A percentile compares a stretch with the other conserved stretches of the same genome.
These are phyloP conservation scores for Wallemia ichthyophaga DNA, from an alignment of 1,284 basidiomycete genomes.

Conservation along the genomic window DNA sequence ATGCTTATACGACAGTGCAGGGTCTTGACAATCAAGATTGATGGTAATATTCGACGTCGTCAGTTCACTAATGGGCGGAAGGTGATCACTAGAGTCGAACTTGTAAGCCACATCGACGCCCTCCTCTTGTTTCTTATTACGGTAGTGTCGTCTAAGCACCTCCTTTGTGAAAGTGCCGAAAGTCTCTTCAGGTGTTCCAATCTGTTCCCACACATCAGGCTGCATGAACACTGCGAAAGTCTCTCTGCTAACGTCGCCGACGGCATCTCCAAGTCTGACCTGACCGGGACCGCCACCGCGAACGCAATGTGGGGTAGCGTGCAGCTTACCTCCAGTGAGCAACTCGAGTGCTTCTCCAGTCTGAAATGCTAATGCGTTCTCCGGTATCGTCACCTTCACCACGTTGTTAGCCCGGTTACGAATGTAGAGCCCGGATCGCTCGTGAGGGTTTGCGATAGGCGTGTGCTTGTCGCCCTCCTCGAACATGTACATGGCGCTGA, in stretches of 20 bases:
- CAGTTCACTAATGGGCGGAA: neutral
- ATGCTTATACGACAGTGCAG: neutral
- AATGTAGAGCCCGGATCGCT: slow-evolving; percentile 49
- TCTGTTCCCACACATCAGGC: slow-evolving; percentile 44
- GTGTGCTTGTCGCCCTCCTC: slow-evolving; percentile 39
- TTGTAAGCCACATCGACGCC: neutral
- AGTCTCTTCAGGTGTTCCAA: slow-evolving; percentile 32
- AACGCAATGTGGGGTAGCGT: slow-evolving; percentile 34
- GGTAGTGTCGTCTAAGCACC: slow-evolving; percentile 50
- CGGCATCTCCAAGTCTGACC: neutral
- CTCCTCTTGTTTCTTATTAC: slow-evolving; percentile 2
- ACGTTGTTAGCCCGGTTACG: slow-evolving; percentile 41
- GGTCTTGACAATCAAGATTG: neutral
- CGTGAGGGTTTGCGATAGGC: slow-evolving; percentile 13
- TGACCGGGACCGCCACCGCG: slow-evolving; percentile 13
- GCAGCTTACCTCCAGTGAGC: slow-evolving; percentile 32
- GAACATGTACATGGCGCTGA: slow-evolving; percentile 4
- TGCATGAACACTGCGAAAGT: slow-evolving; percentile 54
- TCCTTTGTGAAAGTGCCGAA: slow-evolving; percentile 68
- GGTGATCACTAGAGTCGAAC: neutral
- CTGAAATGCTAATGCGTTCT: slow-evolving; percentile 57
- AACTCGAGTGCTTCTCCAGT: slow-evolving; percentile 73
- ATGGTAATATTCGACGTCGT: neutral
- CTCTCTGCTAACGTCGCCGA: slow-evolving; percentile 4
- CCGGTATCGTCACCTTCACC: slow-evolving; percentile 52